These are phyloP conservation scores for Globisporangium paroecandrum DNA, from an alignment of 352 stramenopile species.

Conservation along the genomic window DNA sequence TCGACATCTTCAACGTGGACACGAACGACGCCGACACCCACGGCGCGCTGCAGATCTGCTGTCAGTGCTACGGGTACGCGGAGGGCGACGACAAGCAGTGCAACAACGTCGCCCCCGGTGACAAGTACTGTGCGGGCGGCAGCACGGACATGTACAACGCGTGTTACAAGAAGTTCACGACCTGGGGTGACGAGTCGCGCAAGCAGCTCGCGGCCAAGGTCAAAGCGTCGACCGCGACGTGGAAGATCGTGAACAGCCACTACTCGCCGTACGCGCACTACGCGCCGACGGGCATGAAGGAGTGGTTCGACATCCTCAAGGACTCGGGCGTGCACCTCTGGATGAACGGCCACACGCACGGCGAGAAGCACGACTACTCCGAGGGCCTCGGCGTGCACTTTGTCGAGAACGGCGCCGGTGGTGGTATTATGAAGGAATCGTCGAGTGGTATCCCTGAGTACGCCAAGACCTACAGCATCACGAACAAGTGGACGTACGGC, in stretches of 20 bases:
- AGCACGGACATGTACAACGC: slow-evolving; percentile 37
- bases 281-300: slow-evolving; percentile 27
- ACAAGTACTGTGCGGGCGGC: slow-evolving; percentile 36
- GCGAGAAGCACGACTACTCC: slow-evolving; percentile 74
- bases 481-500: slow-evolving; percentile 58
- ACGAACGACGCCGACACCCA: slow-evolving; percentile 53
- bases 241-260: slow-evolving; percentile 71
- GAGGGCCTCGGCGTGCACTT: slow-evolving; percentile 58
- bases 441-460: slow-evolving; percentile 57
- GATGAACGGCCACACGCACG: slow-evolving; percentile 75
- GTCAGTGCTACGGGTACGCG: slow-evolving; percentile 58
- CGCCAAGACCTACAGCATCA: slow-evolving; percentile 28
- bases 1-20: slow-evolving; percentile 63
- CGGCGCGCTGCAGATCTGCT: slow-evolving; percentile 47
- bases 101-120: slow-evolving; percentile 34
- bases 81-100: slow-evolving; percentile 34
- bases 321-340: slow-evolving; percentile 59
- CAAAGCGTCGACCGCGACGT: slow-evolving; percentile 47
- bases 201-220: slow-evolving; percentile 39
- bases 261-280: slow-evolving; percentile 62
- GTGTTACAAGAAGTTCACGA: slow-evolving; percentile 37
- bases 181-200: slow-evolving; percentile 48
- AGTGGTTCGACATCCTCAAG: slow-evolving; percentile 47
- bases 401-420: slow-evolving; percentile 69
- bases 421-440: slow-evolving; percentile 71